Conservation (phyloP, 176 grass and related monocot species). For the Themeda triandra region DNA sequence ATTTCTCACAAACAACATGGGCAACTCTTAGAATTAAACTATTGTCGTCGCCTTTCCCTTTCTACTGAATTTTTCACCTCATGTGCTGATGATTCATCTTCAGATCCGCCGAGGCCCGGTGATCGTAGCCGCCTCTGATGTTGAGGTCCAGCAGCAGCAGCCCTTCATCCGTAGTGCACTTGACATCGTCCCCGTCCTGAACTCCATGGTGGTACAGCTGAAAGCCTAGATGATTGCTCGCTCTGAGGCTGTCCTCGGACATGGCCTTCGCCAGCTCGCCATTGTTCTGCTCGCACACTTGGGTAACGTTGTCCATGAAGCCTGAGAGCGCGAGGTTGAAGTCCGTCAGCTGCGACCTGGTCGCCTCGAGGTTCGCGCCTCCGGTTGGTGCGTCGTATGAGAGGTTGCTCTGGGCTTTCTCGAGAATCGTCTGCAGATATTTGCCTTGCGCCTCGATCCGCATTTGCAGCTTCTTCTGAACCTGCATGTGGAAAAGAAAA, state of each 20-base stretch:
- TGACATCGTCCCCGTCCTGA: slow-evolving; percentile 38
- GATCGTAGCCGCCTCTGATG: slow-evolving; percentile 65
- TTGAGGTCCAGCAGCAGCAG: slow-evolving; percentile 74
- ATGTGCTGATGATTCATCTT: slow-evolving; percentile 49
- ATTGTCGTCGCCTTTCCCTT: neutral
- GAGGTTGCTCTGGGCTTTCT: slow-evolving; percentile 71
- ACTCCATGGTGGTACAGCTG: slow-evolving; percentile 42
- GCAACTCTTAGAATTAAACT: slow-evolving; percentile 37
- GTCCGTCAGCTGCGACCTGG: slow-evolving; percentile 56
- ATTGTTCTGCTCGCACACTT: slow-evolving; percentile 44
- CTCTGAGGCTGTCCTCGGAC: slow-evolving; percentile 43
- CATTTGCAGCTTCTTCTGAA: slow-evolving; percentile 94
- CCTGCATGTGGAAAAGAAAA: slow-evolving; percentile 31
- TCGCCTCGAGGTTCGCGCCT: slow-evolving; percentile 43
- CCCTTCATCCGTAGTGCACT: slow-evolving; percentile 37
- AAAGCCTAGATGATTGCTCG: slow-evolving; percentile 31
- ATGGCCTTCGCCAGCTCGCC: slow-evolving; percentile 42
- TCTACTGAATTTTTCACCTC: slow-evolving; percentile 32
- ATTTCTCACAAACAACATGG: slow-evolving; percentile 30
- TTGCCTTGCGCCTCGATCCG: slow-evolving; percentile 98
- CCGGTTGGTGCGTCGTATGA: slow-evolving; percentile 37
- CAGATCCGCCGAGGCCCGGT: slow-evolving; percentile 35
- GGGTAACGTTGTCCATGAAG: slow-evolving; percentile 52
- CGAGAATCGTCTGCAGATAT: slow-evolving; percentile 75
- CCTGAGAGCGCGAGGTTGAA: slow-evolving; percentile 69